Evolutionary conservation across 768 basidiomycete genomes (phyloP), one percentile per base, ranked within the genome.

Genomic region (Leccinum subtestaceum): DNA sequence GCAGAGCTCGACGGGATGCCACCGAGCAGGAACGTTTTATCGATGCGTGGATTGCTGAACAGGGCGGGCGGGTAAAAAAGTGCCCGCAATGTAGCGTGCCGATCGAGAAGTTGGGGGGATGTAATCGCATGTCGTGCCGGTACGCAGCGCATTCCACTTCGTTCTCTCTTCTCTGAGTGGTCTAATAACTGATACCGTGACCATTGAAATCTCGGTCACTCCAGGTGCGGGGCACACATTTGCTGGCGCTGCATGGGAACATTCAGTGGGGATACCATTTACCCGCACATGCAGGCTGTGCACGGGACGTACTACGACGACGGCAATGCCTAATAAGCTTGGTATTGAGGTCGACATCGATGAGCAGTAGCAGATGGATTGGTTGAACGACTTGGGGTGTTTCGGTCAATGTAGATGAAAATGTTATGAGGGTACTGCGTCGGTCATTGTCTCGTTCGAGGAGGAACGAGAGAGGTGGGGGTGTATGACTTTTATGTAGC

Each of bases 81-180:
- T 93, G 91, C 63, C 91, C 91, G 0, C 79, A 78, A 2, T 93
- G 91, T 71, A 79, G 79, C 48, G 80, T 84, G 17, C 76, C 77
- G 15, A 91, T 93, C 59, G 88, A 92, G 73, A 84, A 86, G 52
- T 64, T 71, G 15, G 86, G 83, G 56, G 91, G 91, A 1, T 93
- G 91, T 67, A 88, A 92, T 71, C 91, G 93, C 70, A 84, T 93
- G 78, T 83, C 80, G 15, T 93, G 91, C 71, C 74, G 45, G 70
- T 71, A 55, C 15, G 70, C 29, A 10, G 10, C 7, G 12, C 15
- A 2, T 53, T 29, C 7, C 47, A 5, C 2, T 50, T 23, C 2
- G 38, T 40, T 12, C 3, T 27, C 7, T 31, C 2, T n/a, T 12
- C 10, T 17, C 19, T 12, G 15, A 25, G 21, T 5, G 0, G 12